Percentiles rank a stretch among this genome's conserved stretches.
Conservation (phyloP, 2,329 filamentous ascomycete species). For the Falciphora oryzae region DNA sequence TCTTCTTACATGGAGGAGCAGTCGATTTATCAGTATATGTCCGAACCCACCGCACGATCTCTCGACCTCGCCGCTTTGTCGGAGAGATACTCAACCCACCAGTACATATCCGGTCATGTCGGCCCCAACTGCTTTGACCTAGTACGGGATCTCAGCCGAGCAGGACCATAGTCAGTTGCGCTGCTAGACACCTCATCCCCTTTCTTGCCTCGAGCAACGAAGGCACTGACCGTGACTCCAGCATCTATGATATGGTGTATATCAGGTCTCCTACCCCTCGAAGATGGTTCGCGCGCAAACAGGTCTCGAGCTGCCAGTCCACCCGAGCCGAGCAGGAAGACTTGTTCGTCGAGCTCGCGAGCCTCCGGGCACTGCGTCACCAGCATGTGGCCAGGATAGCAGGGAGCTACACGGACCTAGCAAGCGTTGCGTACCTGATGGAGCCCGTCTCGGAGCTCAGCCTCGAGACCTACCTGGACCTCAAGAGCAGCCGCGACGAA, state of each 20-base stretch:
- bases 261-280: background rate
- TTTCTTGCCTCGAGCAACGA: background rate
- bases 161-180: background rate
- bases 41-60: background rate
- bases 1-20: background rate
- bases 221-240: background rate
- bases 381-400: background rate
- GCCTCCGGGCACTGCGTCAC: background rate
- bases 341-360: conserved; percentile 1
- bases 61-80: background rate
- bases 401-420: conserved; percentile 3
- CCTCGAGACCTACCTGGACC: background rate
- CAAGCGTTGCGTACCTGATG: conserved; percentile 6
- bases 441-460: conserved; percentile 7
- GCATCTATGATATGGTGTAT: conserved; percentile 7
- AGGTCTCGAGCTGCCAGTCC: too few species aligned
- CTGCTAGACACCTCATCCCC: background rate
- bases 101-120: background rate
- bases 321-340: background rate
- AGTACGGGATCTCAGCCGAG: background rate
- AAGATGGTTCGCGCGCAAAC: conserved; percentile 3
- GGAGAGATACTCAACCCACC: background rate
- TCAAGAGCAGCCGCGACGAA: background rate
- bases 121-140: background rate
- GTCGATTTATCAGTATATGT: background rate